Evolutionary conservation across 2,329 filamentous ascomycete genomes (phyloP).

Genomic region (Aureobasidium sp.): DNA sequence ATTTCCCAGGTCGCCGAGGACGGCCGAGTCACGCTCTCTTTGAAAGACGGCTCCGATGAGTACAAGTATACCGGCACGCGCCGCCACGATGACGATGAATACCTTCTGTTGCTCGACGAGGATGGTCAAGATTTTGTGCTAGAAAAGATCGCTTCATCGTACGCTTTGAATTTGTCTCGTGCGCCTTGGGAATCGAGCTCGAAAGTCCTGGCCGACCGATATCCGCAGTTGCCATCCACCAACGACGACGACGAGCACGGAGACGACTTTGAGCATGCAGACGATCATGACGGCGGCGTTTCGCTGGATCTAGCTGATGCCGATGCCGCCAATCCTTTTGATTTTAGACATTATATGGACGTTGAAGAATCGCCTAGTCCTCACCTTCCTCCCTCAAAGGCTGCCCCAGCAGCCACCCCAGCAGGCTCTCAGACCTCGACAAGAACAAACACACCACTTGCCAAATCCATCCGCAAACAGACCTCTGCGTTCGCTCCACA

Average conservation of each 20-base stretch:
- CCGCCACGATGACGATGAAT: conserved; percentile 55
- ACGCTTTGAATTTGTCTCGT: conserved; percentile 77
- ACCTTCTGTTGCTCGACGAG: conserved; percentile 74
- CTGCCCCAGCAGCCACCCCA: conserved; percentile 19
- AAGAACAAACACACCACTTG: conserved; percentile 10
- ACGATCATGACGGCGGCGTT: conserved; percentile 24
- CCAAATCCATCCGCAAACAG: conserved; percentile 11
- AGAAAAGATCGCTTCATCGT: conserved; percentile 70
- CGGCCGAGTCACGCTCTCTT: conserved; percentile 12
- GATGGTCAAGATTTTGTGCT: conserved; percentile 68
- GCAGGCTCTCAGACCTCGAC: conserved; percentile 12
- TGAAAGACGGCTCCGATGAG: conserved; percentile 23
- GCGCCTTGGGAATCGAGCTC: conserved; percentile 58
- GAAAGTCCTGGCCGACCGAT: conserved; percentile 55
- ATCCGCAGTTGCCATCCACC: conserved; percentile 43
- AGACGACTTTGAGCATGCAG: conserved; percentile 13
- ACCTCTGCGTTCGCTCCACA: conserved; percentile 4
- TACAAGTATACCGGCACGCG: conserved; percentile 34
- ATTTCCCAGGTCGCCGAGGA: conserved; percentile 13
- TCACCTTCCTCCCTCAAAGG: conserved; percentile 8
- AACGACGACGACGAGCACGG: conserved; percentile 18
- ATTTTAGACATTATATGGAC: conserved; percentile 40
- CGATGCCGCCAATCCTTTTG: conserved; percentile 39
- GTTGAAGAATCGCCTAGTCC: conserved; percentile 20
- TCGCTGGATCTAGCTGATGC: conserved; percentile 23